Evolutionary conservation across 129 eudicot genomes (phyloP).

Genomic region (Flaveria ramosissima): DNA sequence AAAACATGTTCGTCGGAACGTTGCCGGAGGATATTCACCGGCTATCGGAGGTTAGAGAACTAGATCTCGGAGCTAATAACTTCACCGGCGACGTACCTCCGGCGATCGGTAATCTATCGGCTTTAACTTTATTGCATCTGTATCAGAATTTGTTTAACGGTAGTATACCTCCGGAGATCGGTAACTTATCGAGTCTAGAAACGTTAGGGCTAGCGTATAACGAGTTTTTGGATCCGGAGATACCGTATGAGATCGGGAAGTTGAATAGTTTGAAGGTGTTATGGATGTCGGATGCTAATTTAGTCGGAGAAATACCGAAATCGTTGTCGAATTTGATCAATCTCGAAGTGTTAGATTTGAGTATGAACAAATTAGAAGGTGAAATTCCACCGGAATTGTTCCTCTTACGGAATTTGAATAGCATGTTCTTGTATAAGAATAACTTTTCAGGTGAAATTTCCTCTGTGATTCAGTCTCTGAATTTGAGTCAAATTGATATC

Average conservation of each 20-base stretch:
- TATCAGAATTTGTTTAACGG: constrained; percentile 65
- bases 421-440: constrained; percentile 52
- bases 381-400: constrained; percentile 61
- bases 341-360: constrained; percentile 58
- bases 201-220: constrained; percentile 53
- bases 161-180: constrained; percentile 59
- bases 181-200: constrained; percentile 54
- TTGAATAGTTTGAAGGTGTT: constrained; percentile 45
- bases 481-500: constrained; percentile 57
- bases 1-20: constrained; percentile 53
- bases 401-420: constrained; percentile 43
- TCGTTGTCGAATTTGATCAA: constrained; percentile 51
- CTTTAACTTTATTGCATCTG: constrained; percentile 39
- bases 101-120: constrained; percentile 50
- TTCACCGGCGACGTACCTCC: constrained; percentile 86
- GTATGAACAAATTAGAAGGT: constrained; percentile 54
- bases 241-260: constrained; percentile 68
- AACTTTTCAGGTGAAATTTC: constrained; percentile 62
- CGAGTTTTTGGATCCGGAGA: constrained; percentile 36
- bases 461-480: constrained; percentile 38
- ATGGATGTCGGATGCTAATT: constrained; percentile 51
- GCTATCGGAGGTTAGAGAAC: constrained; percentile 34
- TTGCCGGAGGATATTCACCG: constrained; percentile 62
- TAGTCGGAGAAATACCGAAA: constrained; percentile 64
- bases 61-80: constrained; percentile 62